Evolutionary conservation across 805 yeast genomes (phyloP), one percentile per base, ranked within the genome.

Genomic region (Candida chilensis): DNA sequence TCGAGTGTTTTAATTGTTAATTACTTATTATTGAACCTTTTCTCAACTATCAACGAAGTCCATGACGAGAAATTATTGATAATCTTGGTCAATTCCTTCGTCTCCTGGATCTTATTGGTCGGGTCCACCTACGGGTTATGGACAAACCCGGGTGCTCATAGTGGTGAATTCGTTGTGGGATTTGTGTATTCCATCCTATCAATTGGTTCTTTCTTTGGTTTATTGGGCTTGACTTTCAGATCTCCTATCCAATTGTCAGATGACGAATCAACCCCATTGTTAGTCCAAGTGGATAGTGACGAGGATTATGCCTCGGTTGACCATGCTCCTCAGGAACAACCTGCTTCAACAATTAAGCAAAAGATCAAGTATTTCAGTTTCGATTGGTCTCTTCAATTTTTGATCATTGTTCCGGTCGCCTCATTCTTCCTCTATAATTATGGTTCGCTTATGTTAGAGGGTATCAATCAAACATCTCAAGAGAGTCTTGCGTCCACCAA

Each of bases 361-460:
- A 43, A 43, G 9, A 34, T 52, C 22, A 61, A 57, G 29, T 69
- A 74, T 4, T 66, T 70, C 28, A 69, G 78, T 24, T 84, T 80
- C 45, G 94, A 81, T 43, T 87, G 96, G 95, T 64, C 78, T 11
- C 39, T 84, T 12, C 95, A 87, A 49, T 85, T 72, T 43, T 39
- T 83, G 19, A 37, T 77, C 2, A 48, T 79, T 12, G 84, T 80
- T 10, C 95, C 96, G 3, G 31, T 79, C 10, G 56, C 80, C 1
- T 57, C 76, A 3, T 64, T 69, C 20, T 44, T 78, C 20, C 45
- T 77, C n/a, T 67, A 72, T 41, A 67, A 71, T 33, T 52, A 66
- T 21, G 78, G 80, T 5, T 68, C 64, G 35, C 51, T 82, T 34
- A 43, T 76, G 2, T 46, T 84, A 20, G 77, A 75, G 34, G 92